Conservation (phyloP, 108 stramenopile species). For the Nitzschia sp. region DNA sequence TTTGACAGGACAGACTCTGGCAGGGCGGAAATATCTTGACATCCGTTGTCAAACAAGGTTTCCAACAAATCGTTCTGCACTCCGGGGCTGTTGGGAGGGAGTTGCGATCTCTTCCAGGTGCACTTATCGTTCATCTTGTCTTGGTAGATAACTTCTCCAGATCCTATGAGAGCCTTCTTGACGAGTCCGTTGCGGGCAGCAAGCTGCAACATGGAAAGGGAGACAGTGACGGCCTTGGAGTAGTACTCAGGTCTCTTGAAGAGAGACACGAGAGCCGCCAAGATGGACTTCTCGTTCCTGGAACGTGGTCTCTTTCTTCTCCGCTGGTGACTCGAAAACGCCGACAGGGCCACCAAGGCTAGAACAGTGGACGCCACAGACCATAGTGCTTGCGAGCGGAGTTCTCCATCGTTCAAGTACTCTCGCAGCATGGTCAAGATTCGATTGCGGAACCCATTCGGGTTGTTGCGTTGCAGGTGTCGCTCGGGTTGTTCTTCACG, state of each 20-base stretch:
- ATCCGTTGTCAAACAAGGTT: conserved; percentile 45
- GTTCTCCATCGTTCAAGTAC: neutral
- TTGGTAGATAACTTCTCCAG: conserved; percentile 23
- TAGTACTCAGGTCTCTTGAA: conserved; percentile 1
- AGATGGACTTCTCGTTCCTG: neutral
- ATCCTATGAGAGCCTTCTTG: conserved; percentile 31
- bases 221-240: conserved; percentile 23
- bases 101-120: conserved; percentile 57
- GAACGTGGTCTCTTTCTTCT: neutral
- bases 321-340: neutral
- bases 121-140: conserved; percentile 6
- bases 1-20: conserved; percentile 54
- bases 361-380: neutral
- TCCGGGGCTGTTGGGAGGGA: conserved; percentile 53
- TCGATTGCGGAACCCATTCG: conserved; percentile 1
- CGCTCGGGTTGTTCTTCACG: neutral
- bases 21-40: conserved; percentile 48
- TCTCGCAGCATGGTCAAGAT: neutral
- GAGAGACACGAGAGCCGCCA: neutral
- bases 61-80: conserved; percentile 57
- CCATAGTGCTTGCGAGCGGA: neutral
- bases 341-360: neutral
- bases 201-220: conserved; percentile 31
- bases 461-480: conserved; percentile 1
- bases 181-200: conserved; percentile 37